Evolutionary conservation across 352 stramenopile genomes (phyloP), one percentile per base, ranked within the genome.

Genomic region (Globisporangium okanoganense): DNA sequence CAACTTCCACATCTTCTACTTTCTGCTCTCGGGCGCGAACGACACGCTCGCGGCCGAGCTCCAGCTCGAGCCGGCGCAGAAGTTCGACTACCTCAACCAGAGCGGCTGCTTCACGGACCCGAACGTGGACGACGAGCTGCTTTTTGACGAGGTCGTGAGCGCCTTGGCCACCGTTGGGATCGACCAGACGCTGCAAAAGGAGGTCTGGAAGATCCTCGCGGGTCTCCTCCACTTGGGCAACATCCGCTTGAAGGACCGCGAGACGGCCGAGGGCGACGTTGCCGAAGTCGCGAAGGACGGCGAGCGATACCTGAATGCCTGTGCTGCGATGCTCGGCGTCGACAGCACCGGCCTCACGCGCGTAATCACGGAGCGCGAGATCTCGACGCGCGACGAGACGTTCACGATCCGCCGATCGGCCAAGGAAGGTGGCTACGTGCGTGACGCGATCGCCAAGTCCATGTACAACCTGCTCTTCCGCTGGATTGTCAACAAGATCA

Each of bases 1-100:
- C 45, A 97, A 97, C 70, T 96, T 95, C 65, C 89, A 96, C 68
- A 90, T 97, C 58, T 95, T 97, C 48, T 97, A 97, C 78, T 93
- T 95, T 35, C 62, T 97, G 60, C 72, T 96, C 7, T 78, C 82
- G 1, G 85, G 84, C 53, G 87, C 85, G 18, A 71, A 85, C 45
- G 76, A 90, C 60, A 60, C 78, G n/a, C 50, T 95, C 55, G 50
- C 64, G 0, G 67, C 70, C 16, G 70, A 92, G 53, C 61, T 95
- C n/a, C 68, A 87, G 60, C 70, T 95, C 22, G 70, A 79, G 60
- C 18, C 69, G 0, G 71, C 80, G 14, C 62, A 82, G 33, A 75
- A 87, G 41, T 96, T 84, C 48, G 66, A 77, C 18, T 96, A 96
- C 65, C 62, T 95, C 33, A 96, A 96, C 73, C 88, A 96, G 59